Conservation (phyloP, 2,329 filamentous ascomycete genomes). For the Botrytis paeoniae region DNA sequence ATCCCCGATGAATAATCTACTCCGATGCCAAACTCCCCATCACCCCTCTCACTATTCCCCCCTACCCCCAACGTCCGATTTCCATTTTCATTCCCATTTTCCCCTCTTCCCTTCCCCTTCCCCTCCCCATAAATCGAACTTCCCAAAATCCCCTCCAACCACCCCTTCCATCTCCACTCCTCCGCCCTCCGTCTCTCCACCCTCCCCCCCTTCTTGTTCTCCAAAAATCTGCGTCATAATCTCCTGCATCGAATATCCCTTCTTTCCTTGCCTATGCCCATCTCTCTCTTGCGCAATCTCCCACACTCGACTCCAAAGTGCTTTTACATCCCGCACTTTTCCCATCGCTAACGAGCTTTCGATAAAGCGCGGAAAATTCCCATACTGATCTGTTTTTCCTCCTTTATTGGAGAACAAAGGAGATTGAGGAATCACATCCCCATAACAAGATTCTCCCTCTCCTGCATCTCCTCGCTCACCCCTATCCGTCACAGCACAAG, state of each 20-base stretch:
- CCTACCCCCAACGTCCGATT: background rate
- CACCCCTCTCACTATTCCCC: background rate
- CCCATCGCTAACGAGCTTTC: constrained; percentile 51
- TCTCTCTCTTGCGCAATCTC: constrained; percentile 18
- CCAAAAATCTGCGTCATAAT: constrained; percentile 50
- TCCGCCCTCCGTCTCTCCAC: background rate
- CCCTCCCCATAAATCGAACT: background rate
- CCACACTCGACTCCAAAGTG: constrained; percentile 42
- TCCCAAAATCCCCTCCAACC: background rate
- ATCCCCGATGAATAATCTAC: background rate
- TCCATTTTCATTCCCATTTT: background rate
- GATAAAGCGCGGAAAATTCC: constrained; percentile 45
- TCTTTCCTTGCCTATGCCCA: background rate
- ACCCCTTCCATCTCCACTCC: background rate
- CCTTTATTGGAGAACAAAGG: constrained; percentile 48
- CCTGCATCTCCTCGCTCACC: constrained; percentile 22
- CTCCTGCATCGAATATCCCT: constrained; percentile 15
- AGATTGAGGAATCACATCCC: constrained; percentile 47
- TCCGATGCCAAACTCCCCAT: constrained; percentile 8
- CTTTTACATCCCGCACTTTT: constrained; percentile 46
- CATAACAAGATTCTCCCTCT: constrained; percentile 49
- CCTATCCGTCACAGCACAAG: constrained; percentile 43
- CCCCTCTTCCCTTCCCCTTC: too few species aligned
- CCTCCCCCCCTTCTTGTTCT: constrained; percentile 50
- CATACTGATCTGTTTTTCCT: constrained; percentile 42